These are phyloP conservation scores for Talaromyces amestolkiae DNA, from an alignment of 2,329 filamentous ascomycete species.

Conservation along the genomic window DNA sequence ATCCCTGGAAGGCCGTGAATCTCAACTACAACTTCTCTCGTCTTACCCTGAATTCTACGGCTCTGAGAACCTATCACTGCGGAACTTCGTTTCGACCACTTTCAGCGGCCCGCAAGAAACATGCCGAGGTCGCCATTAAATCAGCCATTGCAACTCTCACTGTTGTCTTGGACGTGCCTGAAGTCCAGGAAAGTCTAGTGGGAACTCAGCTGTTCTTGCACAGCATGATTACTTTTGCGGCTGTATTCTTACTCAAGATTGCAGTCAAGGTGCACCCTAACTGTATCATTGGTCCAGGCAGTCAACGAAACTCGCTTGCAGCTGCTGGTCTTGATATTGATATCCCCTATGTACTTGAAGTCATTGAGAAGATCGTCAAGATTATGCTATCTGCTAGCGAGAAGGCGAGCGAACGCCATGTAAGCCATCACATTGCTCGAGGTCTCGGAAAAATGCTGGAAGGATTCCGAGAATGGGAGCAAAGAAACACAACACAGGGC, in stretches of 20 bases:
- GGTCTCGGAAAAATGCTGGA: conserved; percentile 41
- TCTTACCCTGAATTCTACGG: conserved; percentile 51
- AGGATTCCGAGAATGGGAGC: conserved; percentile 42
- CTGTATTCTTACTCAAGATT: conserved; percentile 47
- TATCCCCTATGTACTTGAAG: conserved; percentile 34
- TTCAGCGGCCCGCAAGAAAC: conserved; percentile 46
- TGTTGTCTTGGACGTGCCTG: conserved; percentile 44
- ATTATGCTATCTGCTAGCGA: conserved; percentile 41
- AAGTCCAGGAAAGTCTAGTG: conserved; percentile 43
- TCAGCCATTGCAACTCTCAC: conserved; percentile 44
- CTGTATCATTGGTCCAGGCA: conserved; percentile 33
- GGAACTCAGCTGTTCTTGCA: conserved; percentile 48
- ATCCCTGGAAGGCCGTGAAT: conserved; percentile 51
- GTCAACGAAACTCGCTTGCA: conserved; percentile 40
- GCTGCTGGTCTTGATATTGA: conserved; percentile 37
- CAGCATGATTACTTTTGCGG: conserved; percentile 49
- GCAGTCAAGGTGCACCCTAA: conserved; percentile 40
- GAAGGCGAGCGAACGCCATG: conserved; percentile 41
- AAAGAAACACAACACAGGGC: conserved; percentile 24
- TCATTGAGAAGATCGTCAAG: conserved; percentile 36
- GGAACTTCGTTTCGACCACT: conserved; percentile 38
- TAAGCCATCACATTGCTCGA: conserved; percentile 41
- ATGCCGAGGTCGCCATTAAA: conserved; percentile 45
- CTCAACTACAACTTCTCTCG: conserved; percentile 54
- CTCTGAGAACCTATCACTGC: conserved; percentile 47